Conservation (phyloP, 371 early-diverging fungal species). For the Syncephalastrum racemosum region DNA sequence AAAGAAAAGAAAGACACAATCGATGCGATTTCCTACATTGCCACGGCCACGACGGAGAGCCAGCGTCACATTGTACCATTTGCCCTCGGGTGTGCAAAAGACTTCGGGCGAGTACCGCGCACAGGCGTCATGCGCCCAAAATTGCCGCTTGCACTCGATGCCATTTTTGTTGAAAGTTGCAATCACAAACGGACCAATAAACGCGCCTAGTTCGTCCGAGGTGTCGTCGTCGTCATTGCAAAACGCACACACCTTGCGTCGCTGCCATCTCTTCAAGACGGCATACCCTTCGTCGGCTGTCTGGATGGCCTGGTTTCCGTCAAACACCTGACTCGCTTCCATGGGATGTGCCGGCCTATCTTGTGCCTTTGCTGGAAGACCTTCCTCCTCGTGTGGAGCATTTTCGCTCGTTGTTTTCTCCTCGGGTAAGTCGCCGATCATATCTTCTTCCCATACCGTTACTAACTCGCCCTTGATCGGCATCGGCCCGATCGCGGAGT, state of each 20-base stretch:
- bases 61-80: constrained; percentile 85
- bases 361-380: constrained; percentile 10
- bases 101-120: constrained; percentile 88
- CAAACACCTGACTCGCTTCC: constrained; percentile 40
- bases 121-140: constrained; percentile 89
- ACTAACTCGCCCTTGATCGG: constrained; percentile 61
- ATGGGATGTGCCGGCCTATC: constrained; percentile 6
- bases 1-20: neutral
- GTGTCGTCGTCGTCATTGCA: constrained; percentile 74
- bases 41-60: constrained; percentile 78
- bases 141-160: constrained; percentile 53
- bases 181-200: constrained; percentile 62
- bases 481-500: constrained; percentile 48
- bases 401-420: neutral
- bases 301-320: constrained; percentile 30
- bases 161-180: constrained; percentile 45
- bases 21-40: constrained; percentile 47
- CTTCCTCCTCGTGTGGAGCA: neutral
- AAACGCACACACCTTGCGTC: constrained; percentile 68
- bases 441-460: constrained; percentile 63
- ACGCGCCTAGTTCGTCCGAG: constrained; percentile 51
- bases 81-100: constrained; percentile 60
- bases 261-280: constrained; percentile 51
- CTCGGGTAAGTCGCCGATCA: constrained; percentile 33
- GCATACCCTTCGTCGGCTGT: constrained; percentile 46